Percentiles rank a stretch among this genome's conserved stretches.
These are phyloP conservation scores for Spergularia marina DNA, from an alignment of 148 eudicot genomes.

Conservation along the genomic window DNA sequence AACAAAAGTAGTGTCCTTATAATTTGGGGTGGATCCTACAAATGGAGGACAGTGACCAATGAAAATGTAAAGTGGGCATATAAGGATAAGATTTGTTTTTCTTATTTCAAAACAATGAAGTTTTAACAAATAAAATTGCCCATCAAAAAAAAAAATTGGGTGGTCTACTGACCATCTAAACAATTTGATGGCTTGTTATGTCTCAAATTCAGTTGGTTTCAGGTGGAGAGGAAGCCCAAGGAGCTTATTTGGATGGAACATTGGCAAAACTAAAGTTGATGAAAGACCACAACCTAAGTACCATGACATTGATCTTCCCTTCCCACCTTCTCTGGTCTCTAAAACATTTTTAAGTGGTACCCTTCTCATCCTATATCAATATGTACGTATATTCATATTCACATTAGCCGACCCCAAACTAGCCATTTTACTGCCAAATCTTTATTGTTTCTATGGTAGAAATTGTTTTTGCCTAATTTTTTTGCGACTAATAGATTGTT, in stretches of 20 bases:
- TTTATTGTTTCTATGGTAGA: too few relatives aligned
- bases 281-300: constrained; percentile 62
- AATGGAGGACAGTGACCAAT: constrained; percentile 16
- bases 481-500: too few relatives aligned
- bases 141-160: too few relatives aligned
- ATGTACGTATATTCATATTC: background rate
- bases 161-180: constrained; percentile 24
- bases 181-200: constrained; percentile 30
- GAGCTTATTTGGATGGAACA: constrained; percentile 73
- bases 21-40: background rate
- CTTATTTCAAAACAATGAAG: background rate
- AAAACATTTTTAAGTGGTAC: constrained; percentile 81
- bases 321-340: constrained; percentile 68
- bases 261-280: constrained; percentile 45
- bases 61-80: constrained; percentile 11
- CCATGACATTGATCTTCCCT: constrained; percentile 71
- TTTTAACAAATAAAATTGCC: constrained; percentile 15
- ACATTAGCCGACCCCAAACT: too few relatives aligned
- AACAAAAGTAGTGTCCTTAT: too few relatives aligned
- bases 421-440: too few relatives aligned
- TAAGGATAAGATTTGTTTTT: constrained; percentile 29
- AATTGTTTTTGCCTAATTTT: too few relatives aligned
- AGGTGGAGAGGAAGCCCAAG: constrained; percentile 40
- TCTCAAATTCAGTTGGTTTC: constrained; percentile 30
- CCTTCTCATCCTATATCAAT: background rate